These are phyloP conservation scores for Begonia loranthoides DNA, from an alignment of 306 rosid species.

Conservation along the genomic window DNA sequence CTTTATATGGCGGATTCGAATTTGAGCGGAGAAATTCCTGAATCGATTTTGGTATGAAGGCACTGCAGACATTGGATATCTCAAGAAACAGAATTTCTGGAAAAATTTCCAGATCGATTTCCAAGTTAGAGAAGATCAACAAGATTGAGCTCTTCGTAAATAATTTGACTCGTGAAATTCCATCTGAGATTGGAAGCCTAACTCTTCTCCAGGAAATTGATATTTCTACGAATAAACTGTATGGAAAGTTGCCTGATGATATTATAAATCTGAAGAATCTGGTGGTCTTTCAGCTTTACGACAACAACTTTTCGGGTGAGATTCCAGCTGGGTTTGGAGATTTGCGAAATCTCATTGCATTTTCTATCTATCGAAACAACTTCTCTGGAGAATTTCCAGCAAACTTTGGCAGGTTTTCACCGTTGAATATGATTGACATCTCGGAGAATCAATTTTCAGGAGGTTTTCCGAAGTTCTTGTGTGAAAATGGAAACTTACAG, in stretches of 20 bases:
- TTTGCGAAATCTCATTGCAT: slow-evolving; percentile 47
- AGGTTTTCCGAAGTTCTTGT: slow-evolving; percentile 67
- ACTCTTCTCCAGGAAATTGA: slow-evolving; percentile 69
- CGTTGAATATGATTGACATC: slow-evolving; percentile 61
- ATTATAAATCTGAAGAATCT: slow-evolving; percentile 54
- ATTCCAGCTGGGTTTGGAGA: slow-evolving; percentile 77
- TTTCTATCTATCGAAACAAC: slow-evolving; percentile 59
- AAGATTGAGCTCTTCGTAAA: slow-evolving; percentile 68
- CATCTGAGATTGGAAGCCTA: slow-evolving; percentile 50
- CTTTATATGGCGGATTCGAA: slow-evolving; percentile 49
- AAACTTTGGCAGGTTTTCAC: slow-evolving; percentile 61
- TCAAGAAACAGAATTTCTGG: slow-evolving; percentile 79
- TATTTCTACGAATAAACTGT: slow-evolving; percentile 45
- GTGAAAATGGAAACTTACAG: slow-evolving; percentile 42
- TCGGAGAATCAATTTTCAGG: slow-evolving; percentile 92
- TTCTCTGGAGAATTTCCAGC: slow-evolving; percentile 61
- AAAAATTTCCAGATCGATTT: slow-evolving; percentile 55
- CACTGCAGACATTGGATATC: slow-evolving; percentile 56
- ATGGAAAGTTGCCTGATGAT: slow-evolving; percentile 52
- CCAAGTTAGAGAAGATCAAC: slow-evolving; percentile 35
- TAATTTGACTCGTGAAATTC: slow-evolving; percentile 60
- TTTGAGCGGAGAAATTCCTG: slow-evolving; percentile 75
- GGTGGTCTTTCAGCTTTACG: slow-evolving; percentile 65
- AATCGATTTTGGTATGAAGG: slow-evolving; percentile 47
- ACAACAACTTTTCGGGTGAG: slow-evolving; percentile 63